phyloP scores from a whole-genome alignment of 2,329 filamentous ascomycete species.

The Cercospora citrullina region DNA sequence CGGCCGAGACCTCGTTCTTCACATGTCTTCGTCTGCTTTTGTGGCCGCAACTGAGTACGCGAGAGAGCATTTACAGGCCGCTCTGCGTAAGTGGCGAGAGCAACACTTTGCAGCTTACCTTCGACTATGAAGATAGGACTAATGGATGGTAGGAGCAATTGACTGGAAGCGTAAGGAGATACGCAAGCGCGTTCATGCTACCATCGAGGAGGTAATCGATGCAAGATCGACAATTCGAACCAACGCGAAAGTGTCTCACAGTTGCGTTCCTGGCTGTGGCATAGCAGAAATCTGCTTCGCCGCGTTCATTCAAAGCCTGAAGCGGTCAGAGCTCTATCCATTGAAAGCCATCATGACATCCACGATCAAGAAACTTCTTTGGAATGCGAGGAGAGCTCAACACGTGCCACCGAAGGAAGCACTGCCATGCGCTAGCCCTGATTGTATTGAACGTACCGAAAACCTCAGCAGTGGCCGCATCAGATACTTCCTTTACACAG shows the following conservation, averaged over 20 bases:
- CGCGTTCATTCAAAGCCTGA: neutral
- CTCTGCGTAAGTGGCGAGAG: no score
- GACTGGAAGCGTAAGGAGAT: neutral
- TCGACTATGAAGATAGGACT: no score
- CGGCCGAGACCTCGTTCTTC: neutral
- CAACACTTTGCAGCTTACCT: no score
- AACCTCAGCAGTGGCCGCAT: no score
- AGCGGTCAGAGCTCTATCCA: neutral
- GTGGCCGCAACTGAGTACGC: neutral
- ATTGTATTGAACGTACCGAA: neutral
- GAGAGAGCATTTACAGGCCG: no score
- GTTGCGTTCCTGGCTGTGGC: neutral
- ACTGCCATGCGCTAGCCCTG: neutral
- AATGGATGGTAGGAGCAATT: no score
- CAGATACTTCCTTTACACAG: no score
- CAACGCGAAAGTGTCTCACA: neutral
- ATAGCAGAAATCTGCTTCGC: neutral
- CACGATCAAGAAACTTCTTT: no score
- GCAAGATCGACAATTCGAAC: neutral
- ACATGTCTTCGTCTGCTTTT: neutral
- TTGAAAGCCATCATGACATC: neutral
- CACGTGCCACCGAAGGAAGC: neutral
- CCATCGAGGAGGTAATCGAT: neutral
- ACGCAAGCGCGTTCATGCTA: neutral
- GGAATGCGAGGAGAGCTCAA: no score